phyloP scores from a whole-genome alignment of 176 grass and related monocot genomes.

The Avena sativa region DNA sequence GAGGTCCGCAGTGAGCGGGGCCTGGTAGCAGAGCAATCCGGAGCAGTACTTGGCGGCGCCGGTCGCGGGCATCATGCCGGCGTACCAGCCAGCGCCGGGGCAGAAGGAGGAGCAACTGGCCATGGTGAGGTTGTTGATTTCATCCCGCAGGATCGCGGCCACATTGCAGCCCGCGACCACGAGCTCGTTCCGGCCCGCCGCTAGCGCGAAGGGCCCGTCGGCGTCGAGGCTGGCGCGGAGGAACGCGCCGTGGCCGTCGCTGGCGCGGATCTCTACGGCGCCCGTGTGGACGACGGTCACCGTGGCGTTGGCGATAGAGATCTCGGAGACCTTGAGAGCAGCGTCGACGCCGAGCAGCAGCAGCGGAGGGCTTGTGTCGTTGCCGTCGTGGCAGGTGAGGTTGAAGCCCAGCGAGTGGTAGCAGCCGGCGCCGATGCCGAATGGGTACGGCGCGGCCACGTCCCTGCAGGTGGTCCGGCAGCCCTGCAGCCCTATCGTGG shows the following conservation, averaged over 20 bases:
- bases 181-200: neutral
- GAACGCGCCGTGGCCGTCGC: neutral
- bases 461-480: constrained; percentile 15
- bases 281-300: neutral
- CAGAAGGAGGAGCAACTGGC: constrained; percentile 37
- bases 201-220: neutral
- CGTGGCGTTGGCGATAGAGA: neutral
- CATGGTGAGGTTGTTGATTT: neutral
- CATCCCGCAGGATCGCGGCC: neutral
- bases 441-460: constrained; percentile 25
- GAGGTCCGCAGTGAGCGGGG: neutral
- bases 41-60: too few relatives aligned
- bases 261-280: neutral
- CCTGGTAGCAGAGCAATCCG: neutral
- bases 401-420: constrained; percentile 13
- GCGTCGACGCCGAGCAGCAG: neutral
- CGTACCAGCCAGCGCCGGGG: neutral
- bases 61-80: neutral
- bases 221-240: neutral
- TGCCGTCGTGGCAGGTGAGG: constrained; percentile 8
- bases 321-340: neutral
- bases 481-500: neutral
- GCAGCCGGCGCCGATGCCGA: constrained; percentile 27
- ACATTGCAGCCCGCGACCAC: constrained; percentile 22
- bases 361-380: neutral